phyloP scores from a whole-genome alignment of 2,329 filamentous ascomycete genomes.

The Bipolaris zeicola region DNA sequence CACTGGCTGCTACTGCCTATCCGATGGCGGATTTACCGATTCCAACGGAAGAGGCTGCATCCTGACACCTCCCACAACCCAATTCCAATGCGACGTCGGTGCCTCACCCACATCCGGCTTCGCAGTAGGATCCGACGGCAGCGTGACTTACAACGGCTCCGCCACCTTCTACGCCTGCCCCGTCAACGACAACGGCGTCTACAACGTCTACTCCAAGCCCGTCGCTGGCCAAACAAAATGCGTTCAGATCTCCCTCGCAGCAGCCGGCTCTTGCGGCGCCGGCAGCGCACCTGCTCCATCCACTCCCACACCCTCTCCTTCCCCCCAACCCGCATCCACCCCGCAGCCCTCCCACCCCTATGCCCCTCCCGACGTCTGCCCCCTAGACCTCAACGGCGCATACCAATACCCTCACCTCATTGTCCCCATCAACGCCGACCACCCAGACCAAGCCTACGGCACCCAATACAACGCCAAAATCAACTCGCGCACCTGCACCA shows the following conservation, averaged over 20 bases:
- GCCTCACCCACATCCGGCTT: conserved; percentile 59
- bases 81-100: conserved; percentile 66
- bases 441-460: conserved; percentile 59
- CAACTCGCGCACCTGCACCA: conserved; percentile 54
- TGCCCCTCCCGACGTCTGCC: conserved; percentile 15
- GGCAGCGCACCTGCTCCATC: conserved; percentile 11
- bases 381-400: conserved; percentile 30
- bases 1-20: conserved; percentile 61
- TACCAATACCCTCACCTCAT: conserved; percentile 58
- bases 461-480: conserved; percentile 61
- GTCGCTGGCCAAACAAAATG: conserved; percentile 55
- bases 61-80: conserved; percentile 63
- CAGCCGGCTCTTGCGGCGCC: conserved; percentile 28
- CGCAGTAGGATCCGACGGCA: conserved; percentile 59
- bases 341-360: background rate
- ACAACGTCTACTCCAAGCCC: conserved; percentile 60
- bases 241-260: conserved; percentile 54
- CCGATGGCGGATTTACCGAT: conserved; percentile 59
- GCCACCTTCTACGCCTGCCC: conserved; percentile 65
- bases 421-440: conserved; percentile 61
- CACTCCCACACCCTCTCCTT: background rate
- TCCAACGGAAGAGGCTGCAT: conserved; percentile 64
- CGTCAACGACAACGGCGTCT: conserved; percentile 60
- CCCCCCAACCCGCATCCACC: background rate
- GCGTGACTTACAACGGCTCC: conserved; percentile 58